These are phyloP conservation scores for Porphyrellus cyaneotinctus DNA, from an alignment of 768 basidiomycete species.

Conservation along the genomic window DNA sequence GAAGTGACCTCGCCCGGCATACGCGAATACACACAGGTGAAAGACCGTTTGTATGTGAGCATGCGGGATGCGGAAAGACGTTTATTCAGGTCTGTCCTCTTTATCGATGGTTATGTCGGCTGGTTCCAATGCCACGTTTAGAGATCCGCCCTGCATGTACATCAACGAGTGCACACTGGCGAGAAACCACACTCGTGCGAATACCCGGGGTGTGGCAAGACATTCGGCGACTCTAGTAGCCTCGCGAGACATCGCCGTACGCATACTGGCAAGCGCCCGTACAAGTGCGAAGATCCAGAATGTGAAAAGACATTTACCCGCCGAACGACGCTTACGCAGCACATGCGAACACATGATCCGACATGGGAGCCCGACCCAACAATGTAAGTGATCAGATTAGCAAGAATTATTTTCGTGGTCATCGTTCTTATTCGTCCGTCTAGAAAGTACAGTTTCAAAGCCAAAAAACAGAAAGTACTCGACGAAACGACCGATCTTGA, in stretches of 20 bases:
- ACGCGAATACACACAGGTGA: slow-evolving; percentile 91
- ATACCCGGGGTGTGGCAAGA: slow-evolving; percentile 82
- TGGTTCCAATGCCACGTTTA: slow-evolving; percentile 31
- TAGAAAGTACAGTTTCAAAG: slow-evolving; percentile 77
- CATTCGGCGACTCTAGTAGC: slow-evolving; percentile 89
- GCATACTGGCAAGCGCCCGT: slow-evolving; percentile 82
- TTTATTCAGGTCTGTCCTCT: slow-evolving; percentile 73
- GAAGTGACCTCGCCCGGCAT: slow-evolving; percentile 81
- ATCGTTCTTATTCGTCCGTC: slow-evolving; percentile 15
- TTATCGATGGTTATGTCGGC: not conserved
- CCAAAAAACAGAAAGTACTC: slow-evolving; percentile 56
- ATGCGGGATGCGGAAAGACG: slow-evolving; percentile 77
- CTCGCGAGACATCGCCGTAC: slow-evolving; percentile 89
- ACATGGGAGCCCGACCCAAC: slow-evolving; percentile 82
- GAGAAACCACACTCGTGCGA: slow-evolving; percentile 92
- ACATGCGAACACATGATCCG: slow-evolving; percentile 86
- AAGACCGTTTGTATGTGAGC: slow-evolving; percentile 73
- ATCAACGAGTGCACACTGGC: slow-evolving; percentile 85
- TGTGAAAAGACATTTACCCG: slow-evolving; percentile 89
- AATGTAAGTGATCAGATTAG: slow-evolving; percentile 47
- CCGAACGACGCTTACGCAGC: slow-evolving; percentile 77
- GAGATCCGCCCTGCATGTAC: slow-evolving; percentile 88
- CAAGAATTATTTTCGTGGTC: not conserved
- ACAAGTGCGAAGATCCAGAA: slow-evolving; percentile 77
- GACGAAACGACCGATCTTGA: slow-evolving; percentile 54